Evolutionary conservation across 108 stramenopile species (phyloP), one percentile per base, ranked within the genome.

Genomic region (Cyclotella sp.): DNA sequence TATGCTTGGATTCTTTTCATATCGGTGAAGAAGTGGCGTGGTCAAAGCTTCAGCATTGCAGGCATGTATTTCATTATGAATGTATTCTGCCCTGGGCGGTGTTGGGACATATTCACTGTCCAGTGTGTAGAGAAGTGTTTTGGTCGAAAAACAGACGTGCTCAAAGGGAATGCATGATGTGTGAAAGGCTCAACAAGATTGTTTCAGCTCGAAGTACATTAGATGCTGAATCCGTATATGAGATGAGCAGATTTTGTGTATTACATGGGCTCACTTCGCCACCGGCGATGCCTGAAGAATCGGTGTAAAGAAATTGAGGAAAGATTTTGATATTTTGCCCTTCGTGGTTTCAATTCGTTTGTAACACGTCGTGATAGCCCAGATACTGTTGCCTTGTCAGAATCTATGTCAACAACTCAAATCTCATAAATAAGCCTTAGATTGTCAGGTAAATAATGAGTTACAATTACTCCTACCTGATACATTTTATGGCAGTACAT

Each of bases 11-110:
- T 49, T 22, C 52, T 5, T 90, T 90, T 45, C 40, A 40, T 14
- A 67, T 81, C 0, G 77, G 64, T 24, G 87, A 88, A 21, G 68
- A 76, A 14, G 80, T 88, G 21, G 75, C 86, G 18, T 88, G 84
- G 77, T 85, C 86, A 3, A 70, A 77, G 47, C 34, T 79, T 22
- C 24, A 29, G 13, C 49, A 61, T 10, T 91, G 90, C 58, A 21
- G 42, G 29, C 90, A 91, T 65, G 78, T 87, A 11, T 91, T 87
- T 73, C 90, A 91, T 58, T 83, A 87, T 71, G 66, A 76, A 10
- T 91, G 90, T 52, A 76, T 91, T 29, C 22, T 75, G 9, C 73
- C 73, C 14, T 75, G 73, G 73, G 63, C 64, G 24, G 61, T 65
- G 19, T 19, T 64, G 9, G 73, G 73, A 16, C 63, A 75, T 44